Percentiles rank a stretch among this genome's conserved stretches.
Evolutionary conservation across 2,329 filamentous ascomycete species (phyloP).

Genomic region (Laburnicola sp.): DNA sequence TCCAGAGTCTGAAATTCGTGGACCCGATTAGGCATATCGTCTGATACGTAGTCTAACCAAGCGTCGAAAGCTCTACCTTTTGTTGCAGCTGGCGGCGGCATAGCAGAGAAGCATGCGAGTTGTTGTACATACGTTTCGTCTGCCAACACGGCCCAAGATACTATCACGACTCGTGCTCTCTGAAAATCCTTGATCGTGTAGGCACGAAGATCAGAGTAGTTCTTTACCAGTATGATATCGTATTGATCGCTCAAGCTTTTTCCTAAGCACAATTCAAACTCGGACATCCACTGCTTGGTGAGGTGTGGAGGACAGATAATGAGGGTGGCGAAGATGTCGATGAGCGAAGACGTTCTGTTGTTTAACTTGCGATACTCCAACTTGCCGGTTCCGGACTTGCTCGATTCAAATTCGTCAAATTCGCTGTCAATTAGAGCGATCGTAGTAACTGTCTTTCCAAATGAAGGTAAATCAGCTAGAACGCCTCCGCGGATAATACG

Average conservation of each 20-base stretch:
- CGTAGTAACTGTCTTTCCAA: constrained; percentile 66
- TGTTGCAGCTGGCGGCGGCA: constrained; percentile 42
- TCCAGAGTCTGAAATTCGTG: constrained; percentile 39
- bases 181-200: constrained; percentile 51
- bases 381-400: constrained; percentile 15
- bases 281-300: constrained; percentile 60
- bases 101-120: constrained; percentile 56
- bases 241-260: constrained; percentile 34
- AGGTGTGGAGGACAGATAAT: constrained; percentile 62
- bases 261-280: constrained; percentile 57
- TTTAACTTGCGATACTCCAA: not conserved
- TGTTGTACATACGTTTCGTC: constrained; percentile 53
- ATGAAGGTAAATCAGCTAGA: constrained; percentile 66
- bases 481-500: constrained; percentile 59
- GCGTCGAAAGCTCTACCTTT: constrained; percentile 55
- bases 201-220: constrained; percentile 43
- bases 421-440: constrained; percentile 59
- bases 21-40: constrained; percentile 50
- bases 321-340: constrained; percentile 61
- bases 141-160: constrained; percentile 56
- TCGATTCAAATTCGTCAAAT: constrained; percentile 26
- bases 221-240: constrained; percentile 52
- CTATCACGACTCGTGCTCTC: constrained; percentile 58
- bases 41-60: constrained; percentile 56
- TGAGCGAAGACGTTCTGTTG: constrained; percentile 25